Evolutionary conservation across 805 yeast species (phyloP), one percentile per base, ranked within the genome.

Genomic region (Candida caryicola): DNA sequence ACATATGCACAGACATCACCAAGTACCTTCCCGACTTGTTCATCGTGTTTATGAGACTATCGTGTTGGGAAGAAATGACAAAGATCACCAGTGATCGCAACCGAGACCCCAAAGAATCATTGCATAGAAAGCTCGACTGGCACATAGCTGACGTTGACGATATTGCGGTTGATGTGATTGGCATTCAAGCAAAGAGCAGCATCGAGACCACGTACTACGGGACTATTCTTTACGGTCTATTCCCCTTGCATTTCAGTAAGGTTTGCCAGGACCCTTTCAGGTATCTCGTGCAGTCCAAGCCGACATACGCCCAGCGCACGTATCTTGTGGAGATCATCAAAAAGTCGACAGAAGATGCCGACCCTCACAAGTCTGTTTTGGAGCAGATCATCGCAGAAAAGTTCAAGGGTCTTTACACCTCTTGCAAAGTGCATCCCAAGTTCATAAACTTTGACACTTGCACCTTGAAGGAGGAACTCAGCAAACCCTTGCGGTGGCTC

Each of bases 141-240:
- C 42, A 48, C 1, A 29, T 47, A 4, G 49, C 54, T 2, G 23
- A 33, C 7, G 41, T 48, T 18, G 55, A 50, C 19, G 15, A 27
- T 7, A 14, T 8, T 12, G 23, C 17, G 25, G 17, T 16, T 27
- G 37, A 81, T 34, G 39, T 13, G 14, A 6, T 5, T 29, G 39
- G 7, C 29, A 37, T 31, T 40, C 34, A 37, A 34, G 35, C 8
- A 2, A 25, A 31, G n/a, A 28, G 37, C 16, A 17, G 35, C 17
- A 27, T 35, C 4, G 43, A 40, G 21, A 28, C 27, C 21, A 55
- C 53, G 34, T 59, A 69, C 31, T 51, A 77, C n/a, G 69, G 68
- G 36, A 69, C 77, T 1, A 55, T 77, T 17, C 50, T 81, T 1
- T 81, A 81, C 45, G 85, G 82, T 0, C 52, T 80, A 9, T 81